A percentile compares a stretch with the other conserved stretches of the same genome.
Conservation (phyloP, 1,139 yeast genomes). For the Candida tetrigidarum region DNA sequence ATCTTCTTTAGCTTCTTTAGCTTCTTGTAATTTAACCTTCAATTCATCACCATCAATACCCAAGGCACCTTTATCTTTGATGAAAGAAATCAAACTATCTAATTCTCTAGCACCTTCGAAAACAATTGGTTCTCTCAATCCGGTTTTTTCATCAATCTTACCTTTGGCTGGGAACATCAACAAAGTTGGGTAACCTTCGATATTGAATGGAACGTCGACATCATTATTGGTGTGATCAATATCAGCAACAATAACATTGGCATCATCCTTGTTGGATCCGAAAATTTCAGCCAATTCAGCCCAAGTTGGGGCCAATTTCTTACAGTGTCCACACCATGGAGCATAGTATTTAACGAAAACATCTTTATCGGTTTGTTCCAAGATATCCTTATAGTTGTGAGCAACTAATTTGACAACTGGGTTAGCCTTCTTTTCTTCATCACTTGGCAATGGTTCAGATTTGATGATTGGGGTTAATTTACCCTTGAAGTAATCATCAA, state of each 20-base stretch:
- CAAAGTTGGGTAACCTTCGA: slow-evolving; percentile 93
- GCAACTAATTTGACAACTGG: slow-evolving; percentile 85
- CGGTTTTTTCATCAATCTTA: slow-evolving; percentile 60
- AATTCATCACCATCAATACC: slow-evolving; percentile 54
- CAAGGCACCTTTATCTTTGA: slow-evolving; percentile 66
- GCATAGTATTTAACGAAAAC: slow-evolving; percentile 95
- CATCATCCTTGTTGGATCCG: slow-evolving; percentile 48
- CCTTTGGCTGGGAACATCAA: slow-evolving; percentile 90
- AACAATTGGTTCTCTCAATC: slow-evolving; percentile 63
- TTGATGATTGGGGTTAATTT: slow-evolving; percentile 74
- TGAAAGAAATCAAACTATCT: slow-evolving; percentile 70
- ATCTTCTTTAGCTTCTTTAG: slow-evolving; percentile 27
- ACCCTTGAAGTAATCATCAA: slow-evolving; percentile 67
- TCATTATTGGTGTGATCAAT: slow-evolving; percentile 91
- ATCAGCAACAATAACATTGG: slow-evolving; percentile 77
- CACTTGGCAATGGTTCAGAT: slow-evolving; percentile 81
- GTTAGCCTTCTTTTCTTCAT: slow-evolving; percentile 66
- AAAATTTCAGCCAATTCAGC: slow-evolving; percentile 82
- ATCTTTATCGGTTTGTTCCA: slow-evolving; percentile 75
- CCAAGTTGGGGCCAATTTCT: slow-evolving; percentile 89
- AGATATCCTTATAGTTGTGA: slow-evolving; percentile 74
- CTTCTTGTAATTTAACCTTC: slow-evolving; percentile 34
- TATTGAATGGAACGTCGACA: slow-evolving; percentile 65
- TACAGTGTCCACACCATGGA: slow-evolving; percentile 99
- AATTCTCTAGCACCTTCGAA: slow-evolving; percentile 77